Percentiles rank a stretch among this genome's conserved stretches.
These are phyloP conservation scores for Aspergillus cristatus DNA, from an alignment of 495 filamentous ascomycete species.

Conservation along the genomic window DNA sequence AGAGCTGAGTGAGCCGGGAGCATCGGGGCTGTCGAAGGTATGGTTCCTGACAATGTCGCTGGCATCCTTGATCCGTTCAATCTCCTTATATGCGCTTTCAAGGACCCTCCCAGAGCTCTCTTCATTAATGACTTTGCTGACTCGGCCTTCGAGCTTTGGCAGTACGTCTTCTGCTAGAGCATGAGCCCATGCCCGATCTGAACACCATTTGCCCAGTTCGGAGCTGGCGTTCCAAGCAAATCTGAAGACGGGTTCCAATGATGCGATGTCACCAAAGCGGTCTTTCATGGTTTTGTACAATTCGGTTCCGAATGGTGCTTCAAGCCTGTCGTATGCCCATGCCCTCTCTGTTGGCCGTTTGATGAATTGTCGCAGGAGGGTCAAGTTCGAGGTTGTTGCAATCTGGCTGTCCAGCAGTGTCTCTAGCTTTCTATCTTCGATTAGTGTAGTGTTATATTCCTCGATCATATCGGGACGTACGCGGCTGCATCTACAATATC, in stretches of 20 bases:
- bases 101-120: slow-evolving; percentile 14
- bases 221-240: slow-evolving; percentile 49
- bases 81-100: slow-evolving; percentile 37
- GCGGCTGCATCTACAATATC: slow-evolving; percentile 59
- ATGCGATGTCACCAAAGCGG: slow-evolving; percentile 45
- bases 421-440: slow-evolving; percentile 55
- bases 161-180: slow-evolving; percentile 58
- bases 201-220: slow-evolving; percentile 76
- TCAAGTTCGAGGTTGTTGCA: slow-evolving; percentile 64
- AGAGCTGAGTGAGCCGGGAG: slow-evolving; percentile 45
- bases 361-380: slow-evolving; percentile 49
- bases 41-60: slow-evolving; percentile 45
- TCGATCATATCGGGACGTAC: slow-evolving; percentile 20
- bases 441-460: slow-evolving; percentile 4
- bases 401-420: slow-evolving; percentile 69
- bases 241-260: slow-evolving; percentile 50
- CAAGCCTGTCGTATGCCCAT: slow-evolving; percentile 46
- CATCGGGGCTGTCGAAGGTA: slow-evolving; percentile 32
- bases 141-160: slow-evolving; percentile 52
- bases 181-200: slow-evolving; percentile 72
- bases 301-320: slow-evolving; percentile 48
- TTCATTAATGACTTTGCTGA: slow-evolving; percentile 30
- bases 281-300: slow-evolving; percentile 50
- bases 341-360: slow-evolving; percentile 52
- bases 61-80: slow-evolving; percentile 51